Percentiles rank a stretch among this genome's conserved stretches.
Evolutionary conservation across 768 basidiomycete species (phyloP).

Genomic region (Tubosaeta brunneosetosa): DNA sequence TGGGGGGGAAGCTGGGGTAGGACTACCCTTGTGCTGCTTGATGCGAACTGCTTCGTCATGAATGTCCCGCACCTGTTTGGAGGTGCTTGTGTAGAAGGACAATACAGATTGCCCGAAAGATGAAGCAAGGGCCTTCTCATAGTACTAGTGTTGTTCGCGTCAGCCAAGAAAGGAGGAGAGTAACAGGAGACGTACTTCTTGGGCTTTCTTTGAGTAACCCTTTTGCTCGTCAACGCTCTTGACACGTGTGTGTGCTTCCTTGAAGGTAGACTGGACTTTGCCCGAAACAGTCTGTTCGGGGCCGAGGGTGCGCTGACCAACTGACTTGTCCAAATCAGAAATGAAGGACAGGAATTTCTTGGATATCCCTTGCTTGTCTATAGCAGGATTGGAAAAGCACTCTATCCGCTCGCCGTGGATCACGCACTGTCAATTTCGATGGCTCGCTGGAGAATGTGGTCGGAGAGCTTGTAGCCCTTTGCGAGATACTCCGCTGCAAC

Average conservation of each 20-base stretch:
- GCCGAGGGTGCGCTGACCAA: constrained; percentile 70
- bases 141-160: constrained; percentile 52
- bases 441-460: constrained; percentile 70
- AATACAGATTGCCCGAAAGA: constrained; percentile 72
- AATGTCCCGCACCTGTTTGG: constrained; percentile 86
- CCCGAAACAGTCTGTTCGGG: constrained; percentile 76
- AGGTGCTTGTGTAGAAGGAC: constrained; percentile 80
- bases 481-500: constrained; percentile 95
- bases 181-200: constrained; percentile 45
- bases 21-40: constrained; percentile 49
- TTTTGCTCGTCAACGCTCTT: constrained; percentile 78
- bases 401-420: background rate
- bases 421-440: constrained; percentile 71
- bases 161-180: background rate
- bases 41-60: constrained; percentile 91
- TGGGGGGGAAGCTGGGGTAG: constrained; percentile 13
- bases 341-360: constrained; percentile 79
- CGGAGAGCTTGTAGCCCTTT: constrained; percentile 78
- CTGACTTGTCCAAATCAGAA: constrained; percentile 58
- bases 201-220: constrained; percentile 64
- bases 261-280: constrained; percentile 62
- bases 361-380: constrained; percentile 85
- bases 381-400: background rate
- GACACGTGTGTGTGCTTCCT: constrained; percentile 62
- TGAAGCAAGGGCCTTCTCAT: constrained; percentile 68